Conservation (phyloP, 306 rosid species). For the Arachis stenosperma region DNA sequence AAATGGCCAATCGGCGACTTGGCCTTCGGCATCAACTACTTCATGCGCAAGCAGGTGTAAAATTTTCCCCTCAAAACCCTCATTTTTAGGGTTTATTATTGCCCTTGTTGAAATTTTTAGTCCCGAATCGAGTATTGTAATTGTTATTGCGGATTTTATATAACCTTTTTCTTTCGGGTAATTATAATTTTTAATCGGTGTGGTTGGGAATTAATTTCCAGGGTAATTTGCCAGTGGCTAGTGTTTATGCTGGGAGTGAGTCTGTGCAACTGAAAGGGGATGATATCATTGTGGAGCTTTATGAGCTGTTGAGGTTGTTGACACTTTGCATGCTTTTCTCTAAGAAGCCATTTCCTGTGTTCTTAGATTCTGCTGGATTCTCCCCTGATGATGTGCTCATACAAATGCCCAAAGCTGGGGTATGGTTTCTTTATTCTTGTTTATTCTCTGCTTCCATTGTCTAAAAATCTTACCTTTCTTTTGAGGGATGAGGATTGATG, state of each 20-base stretch:
- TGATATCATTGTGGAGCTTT: constrained; percentile 71
- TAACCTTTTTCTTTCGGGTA: background rate
- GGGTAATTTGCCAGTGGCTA: constrained; percentile 90
- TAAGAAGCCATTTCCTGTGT: constrained; percentile 88
- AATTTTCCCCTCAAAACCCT: background rate
- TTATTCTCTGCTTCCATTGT: constrained; percentile 13
- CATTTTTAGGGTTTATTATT: background rate
- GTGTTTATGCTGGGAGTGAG: constrained; percentile 84
- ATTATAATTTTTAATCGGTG: background rate
- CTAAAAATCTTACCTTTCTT: background rate
- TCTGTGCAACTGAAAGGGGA: constrained; percentile 74
- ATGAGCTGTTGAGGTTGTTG: constrained; percentile 69
- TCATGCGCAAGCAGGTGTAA: constrained; percentile 85
- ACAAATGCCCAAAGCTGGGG: constrained; percentile 98
- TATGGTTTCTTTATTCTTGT: constrained; percentile 44
- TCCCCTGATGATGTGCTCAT: constrained; percentile 75
- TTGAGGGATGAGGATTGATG: constrained; percentile 25
- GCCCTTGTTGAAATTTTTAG: background rate
- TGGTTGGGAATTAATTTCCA: constrained; percentile 44
- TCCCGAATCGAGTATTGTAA: constrained; percentile 6
- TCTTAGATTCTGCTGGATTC: constrained; percentile 88
- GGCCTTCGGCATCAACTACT: constrained; percentile 95
- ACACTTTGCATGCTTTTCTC: constrained; percentile 82
- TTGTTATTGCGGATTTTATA: background rate
- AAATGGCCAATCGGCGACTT: constrained; percentile 99